Conservation (phyloP, 768 basidiomycete species). For the Jaapia argillacea region DNA sequence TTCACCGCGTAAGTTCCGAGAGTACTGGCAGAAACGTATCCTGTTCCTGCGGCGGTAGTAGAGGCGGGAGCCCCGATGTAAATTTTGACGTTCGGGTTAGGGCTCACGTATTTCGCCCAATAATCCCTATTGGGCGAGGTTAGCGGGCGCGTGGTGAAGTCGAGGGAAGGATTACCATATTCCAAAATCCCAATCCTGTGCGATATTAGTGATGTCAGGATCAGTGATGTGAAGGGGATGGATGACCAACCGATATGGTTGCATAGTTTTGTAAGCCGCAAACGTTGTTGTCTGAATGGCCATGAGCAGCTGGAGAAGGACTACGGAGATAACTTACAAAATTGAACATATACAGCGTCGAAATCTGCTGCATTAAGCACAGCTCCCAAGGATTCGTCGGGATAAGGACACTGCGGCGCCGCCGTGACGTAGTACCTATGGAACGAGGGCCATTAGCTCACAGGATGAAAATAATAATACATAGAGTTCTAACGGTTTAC, state of each 20-base stretch:
- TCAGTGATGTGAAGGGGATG: too few species aligned
- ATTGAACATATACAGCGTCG: constrained; percentile 37
- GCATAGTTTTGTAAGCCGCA: constrained; percentile 41
- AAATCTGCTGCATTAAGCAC: constrained; percentile 25
- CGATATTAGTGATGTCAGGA: too few species aligned
- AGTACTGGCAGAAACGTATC: constrained; percentile 23
- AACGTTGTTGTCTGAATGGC: constrained; percentile 29
- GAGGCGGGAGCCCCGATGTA: constrained; percentile 34
- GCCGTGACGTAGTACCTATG: constrained; percentile 24
- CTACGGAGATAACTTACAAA: constrained; percentile 23
- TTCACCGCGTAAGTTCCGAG: constrained; percentile 22
- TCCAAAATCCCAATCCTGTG: constrained; percentile 37
- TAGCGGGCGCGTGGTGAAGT: background rate
- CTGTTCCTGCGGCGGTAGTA: constrained; percentile 28
- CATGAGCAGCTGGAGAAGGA: background rate
- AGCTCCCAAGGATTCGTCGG: constrained; percentile 25
- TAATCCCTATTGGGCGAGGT: constrained; percentile 26
- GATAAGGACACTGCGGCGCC: constrained; percentile 29
- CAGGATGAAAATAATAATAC: background rate
- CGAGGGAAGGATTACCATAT: constrained; percentile 16
- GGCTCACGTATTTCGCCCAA: constrained; percentile 30
- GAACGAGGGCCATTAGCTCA: too few species aligned
- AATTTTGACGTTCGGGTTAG: constrained; percentile 34
- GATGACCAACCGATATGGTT: constrained; percentile 42
- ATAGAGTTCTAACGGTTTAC: constrained; percentile 26